phyloP scores from a whole-genome alignment of 768 basidiomycete species.

The Albatrellus ellisii region DNA sequence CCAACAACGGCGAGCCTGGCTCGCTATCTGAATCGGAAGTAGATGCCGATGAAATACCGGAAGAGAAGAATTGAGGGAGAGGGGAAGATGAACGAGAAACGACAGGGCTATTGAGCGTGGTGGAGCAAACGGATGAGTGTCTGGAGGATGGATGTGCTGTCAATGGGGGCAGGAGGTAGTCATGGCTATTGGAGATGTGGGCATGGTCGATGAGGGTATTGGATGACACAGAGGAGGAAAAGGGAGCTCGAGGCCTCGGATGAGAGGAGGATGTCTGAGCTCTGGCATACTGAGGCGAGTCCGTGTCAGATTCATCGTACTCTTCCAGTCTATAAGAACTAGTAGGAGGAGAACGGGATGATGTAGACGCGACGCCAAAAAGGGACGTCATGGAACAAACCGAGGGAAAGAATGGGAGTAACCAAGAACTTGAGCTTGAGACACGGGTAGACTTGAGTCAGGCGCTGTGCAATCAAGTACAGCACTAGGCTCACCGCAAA shows the following conservation, averaged over 20 bases:
- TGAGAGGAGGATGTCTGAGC: background rate
- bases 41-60: constrained; percentile 36
- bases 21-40: constrained; percentile 55
- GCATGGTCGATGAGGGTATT: constrained; percentile 1
- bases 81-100: constrained; percentile 56
- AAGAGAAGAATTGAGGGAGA: constrained; percentile 37
- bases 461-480: no score
- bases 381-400: no score
- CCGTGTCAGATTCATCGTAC: background rate
- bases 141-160: background rate
- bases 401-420: no score
- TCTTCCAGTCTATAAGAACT: no score
- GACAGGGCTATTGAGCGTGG: constrained; percentile 32
- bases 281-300: background rate
- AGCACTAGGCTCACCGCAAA: no score
- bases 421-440: no score
- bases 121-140: constrained; percentile 17
- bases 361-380: no score
- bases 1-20: no score
- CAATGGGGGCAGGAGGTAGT: background rate
- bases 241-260: constrained; percentile 12
- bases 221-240: background rate
- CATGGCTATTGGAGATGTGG: background rate
- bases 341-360: no score
- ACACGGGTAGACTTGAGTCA: no score